Evolutionary conservation across 2,329 filamentous ascomycete genomes (phyloP).

Genomic region (Pyrenochaeta sp.): DNA sequence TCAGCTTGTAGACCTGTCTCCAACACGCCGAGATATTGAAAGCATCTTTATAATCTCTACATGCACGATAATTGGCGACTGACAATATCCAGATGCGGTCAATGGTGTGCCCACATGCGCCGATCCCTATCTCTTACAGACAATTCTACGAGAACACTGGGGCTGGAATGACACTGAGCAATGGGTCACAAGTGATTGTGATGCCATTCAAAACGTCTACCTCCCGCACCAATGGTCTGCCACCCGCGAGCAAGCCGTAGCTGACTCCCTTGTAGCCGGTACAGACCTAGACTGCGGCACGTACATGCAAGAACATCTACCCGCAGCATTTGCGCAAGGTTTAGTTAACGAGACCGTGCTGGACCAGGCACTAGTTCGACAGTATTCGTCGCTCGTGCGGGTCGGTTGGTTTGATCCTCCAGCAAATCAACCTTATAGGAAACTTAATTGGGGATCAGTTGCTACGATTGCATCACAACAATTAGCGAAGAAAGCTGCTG

Average conservation of each 20-base stretch:
- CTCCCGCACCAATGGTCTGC: constrained; percentile 55
- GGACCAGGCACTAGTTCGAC: constrained; percentile 61
- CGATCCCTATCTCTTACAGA: constrained; percentile 68
- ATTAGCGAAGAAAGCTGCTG: constrained; percentile 63
- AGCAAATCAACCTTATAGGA: constrained; percentile 33
- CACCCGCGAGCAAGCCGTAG: constrained; percentile 37
- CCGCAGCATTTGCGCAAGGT: constrained; percentile 25
- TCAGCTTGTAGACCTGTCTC: no score
- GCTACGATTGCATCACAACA: constrained; percentile 62
- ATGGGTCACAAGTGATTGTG: constrained; percentile 72
- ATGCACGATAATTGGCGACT: not conserved
- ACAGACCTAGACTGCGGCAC: constrained; percentile 35
- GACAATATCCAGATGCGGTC: constrained; percentile 62
- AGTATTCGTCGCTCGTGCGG: constrained; percentile 64
- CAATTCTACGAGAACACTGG: constrained; percentile 71
- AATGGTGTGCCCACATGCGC: constrained; percentile 73
- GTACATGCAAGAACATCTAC: constrained; percentile 33
- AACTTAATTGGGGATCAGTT: constrained; percentile 51
- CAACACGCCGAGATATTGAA: no score
- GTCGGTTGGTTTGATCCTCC: constrained; percentile 58
- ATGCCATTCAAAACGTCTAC: constrained; percentile 68
- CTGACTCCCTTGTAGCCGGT: constrained; percentile 36
- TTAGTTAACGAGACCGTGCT: constrained; percentile 54
- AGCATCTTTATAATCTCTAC: no score
- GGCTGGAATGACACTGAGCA: constrained; percentile 68